These are phyloP conservation scores for Helminthosporium solani DNA, from an alignment of 2,329 filamentous ascomycete genomes.

Conservation along the genomic window DNA sequence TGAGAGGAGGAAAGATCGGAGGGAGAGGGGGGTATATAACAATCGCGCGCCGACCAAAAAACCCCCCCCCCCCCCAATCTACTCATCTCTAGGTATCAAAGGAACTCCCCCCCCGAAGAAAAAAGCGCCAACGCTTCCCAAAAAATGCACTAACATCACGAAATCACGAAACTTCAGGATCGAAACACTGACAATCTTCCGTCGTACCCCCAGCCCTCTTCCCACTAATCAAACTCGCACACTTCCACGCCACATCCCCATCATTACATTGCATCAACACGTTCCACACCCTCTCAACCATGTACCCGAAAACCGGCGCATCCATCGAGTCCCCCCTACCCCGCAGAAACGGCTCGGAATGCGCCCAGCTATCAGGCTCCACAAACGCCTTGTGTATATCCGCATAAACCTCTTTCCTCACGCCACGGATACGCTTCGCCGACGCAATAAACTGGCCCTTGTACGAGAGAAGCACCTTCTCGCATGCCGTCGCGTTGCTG, in stretches of 20 bases:
- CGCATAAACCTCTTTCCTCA: slow-evolving; percentile 34
- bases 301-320: slow-evolving; percentile 23
- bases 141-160: too few relatives aligned
- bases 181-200: slow-evolving; percentile 26
- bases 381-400: slow-evolving; percentile 24
- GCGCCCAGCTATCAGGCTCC: slow-evolving; percentile 23
- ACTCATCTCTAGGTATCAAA: too few relatives aligned
- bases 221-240: slow-evolving; percentile 23
- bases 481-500: slow-evolving; percentile 25
- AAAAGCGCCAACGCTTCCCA: too few relatives aligned
- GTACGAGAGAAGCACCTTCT: slow-evolving; percentile 43
- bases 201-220: slow-evolving; percentile 16
- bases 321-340: slow-evolving; percentile 18
- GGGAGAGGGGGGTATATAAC: too few relatives aligned
- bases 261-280: slow-evolving; percentile 24
- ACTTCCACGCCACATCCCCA: slow-evolving; percentile 23
- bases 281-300: slow-evolving; percentile 26
- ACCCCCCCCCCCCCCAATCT: too few relatives aligned
- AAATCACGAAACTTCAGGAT: slow-evolving; percentile 3
- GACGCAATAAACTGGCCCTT: slow-evolving; percentile 51
- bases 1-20: too few relatives aligned
- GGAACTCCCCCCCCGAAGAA: too few relatives aligned
- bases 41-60: too few relatives aligned
- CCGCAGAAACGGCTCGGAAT: slow-evolving; percentile 16
- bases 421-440: slow-evolving; percentile 43